Evolutionary conservation across 1,139 yeast genomes (phyloP).

Genomic region (Saccharomyces uvarum): DNA sequence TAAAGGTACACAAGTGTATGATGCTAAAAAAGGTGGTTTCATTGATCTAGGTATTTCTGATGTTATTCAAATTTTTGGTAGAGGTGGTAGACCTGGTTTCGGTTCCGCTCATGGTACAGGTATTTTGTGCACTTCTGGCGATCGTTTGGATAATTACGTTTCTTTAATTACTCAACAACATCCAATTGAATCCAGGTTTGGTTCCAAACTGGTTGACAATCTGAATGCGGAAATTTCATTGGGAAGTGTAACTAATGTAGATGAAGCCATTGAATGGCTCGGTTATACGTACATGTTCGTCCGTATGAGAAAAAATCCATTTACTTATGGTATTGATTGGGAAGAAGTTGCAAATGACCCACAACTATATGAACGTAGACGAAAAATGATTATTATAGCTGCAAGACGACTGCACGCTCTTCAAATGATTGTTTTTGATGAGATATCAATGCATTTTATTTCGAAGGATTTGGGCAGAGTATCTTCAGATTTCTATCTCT

Average conservation of each 20-base stretch:
- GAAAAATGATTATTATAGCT: constrained; percentile 68
- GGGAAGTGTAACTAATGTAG: constrained; percentile 91
- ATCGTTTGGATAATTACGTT: constrained; percentile 76
- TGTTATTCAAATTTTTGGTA: constrained; percentile 95
- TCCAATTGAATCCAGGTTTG: constrained; percentile 84
- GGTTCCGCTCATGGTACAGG: constrained; percentile 84
- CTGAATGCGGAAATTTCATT: constrained; percentile 91
- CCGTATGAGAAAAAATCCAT: constrained; percentile 89
- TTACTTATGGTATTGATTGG: constrained; percentile 90
- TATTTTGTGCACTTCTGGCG: constrained; percentile 76
- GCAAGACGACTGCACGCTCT: constrained; percentile 74
- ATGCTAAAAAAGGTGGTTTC: constrained; percentile 90
- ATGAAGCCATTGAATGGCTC: constrained; percentile 92
- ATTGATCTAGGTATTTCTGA: constrained; percentile 92
- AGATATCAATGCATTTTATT: constrained; percentile 67
- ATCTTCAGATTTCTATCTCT: constrained; percentile 86
- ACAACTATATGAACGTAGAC: constrained; percentile 59
- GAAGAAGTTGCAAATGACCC: constrained; percentile 80
- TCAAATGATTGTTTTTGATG: constrained; percentile 93
- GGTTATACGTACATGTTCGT: constrained; percentile 94
- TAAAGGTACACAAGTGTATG: constrained; percentile 93
- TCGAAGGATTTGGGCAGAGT: constrained; percentile 89
- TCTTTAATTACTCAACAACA: constrained; percentile 87
- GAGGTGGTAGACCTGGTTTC: constrained; percentile 98
- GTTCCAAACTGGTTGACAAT: constrained; percentile 77